These are phyloP conservation scores for Eucalyptus camaldulensis DNA, from an alignment of 345 rosid species.

Conservation along the genomic window DNA sequence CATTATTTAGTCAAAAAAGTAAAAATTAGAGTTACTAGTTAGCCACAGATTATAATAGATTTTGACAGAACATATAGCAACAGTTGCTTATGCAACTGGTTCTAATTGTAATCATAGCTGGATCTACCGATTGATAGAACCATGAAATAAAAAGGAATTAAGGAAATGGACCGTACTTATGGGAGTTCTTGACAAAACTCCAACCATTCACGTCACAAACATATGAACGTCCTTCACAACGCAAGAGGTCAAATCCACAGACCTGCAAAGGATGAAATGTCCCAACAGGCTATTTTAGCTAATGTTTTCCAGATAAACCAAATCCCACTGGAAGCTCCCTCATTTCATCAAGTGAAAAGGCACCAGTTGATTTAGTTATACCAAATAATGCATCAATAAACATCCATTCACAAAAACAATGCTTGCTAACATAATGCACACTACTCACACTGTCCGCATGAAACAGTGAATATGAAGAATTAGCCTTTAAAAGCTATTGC, in stretches of 20 bases:
- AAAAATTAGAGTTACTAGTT: not conserved
- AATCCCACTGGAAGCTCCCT: not conserved
- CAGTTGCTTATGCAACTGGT: not conserved
- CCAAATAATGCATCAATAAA: not conserved
- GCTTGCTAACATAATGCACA: not conserved
- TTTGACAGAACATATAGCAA: not conserved
- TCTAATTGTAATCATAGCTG: not conserved
- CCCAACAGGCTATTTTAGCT: not conserved
- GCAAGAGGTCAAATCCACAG: constrained; percentile 98
- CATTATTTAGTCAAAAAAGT: not conserved
- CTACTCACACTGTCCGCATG: not conserved
- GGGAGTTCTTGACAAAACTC: constrained; percentile 99
- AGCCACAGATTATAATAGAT: not conserved
- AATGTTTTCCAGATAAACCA: not conserved
- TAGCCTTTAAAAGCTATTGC: not conserved
- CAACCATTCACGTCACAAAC: constrained; percentile 99
- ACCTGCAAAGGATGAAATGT: constrained; percentile 38
- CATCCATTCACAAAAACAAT: not conserved
- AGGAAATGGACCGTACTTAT: constrained; percentile 45
- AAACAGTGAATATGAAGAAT: not conserved
- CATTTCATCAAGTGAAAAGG: not conserved
- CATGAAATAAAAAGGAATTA: not conserved
- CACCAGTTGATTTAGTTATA: not conserved
- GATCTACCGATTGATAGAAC: not conserved
- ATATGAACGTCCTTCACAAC: constrained; percentile 93